phyloP scores from a whole-genome alignment of 176 grass and related monocot species.

The Coix lacrymajobi region DNA sequence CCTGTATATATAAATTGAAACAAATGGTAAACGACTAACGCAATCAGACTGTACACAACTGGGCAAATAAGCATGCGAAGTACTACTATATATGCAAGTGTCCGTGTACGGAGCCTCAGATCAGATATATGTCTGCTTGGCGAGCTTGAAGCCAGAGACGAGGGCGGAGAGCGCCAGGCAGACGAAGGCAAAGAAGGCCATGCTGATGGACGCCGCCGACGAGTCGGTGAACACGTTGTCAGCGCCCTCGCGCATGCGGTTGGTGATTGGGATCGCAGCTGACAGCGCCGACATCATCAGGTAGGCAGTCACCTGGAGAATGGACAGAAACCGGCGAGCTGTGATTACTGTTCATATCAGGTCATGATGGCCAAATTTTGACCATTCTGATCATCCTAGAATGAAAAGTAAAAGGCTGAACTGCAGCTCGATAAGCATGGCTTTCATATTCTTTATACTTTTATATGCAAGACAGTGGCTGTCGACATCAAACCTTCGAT shows the following conservation, averaged over 20 bases:
- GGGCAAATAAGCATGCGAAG: background rate
- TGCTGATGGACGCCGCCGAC: constrained; percentile 84
- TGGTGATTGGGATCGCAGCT: constrained; percentile 75
- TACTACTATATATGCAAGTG: background rate
- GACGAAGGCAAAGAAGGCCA: constrained; percentile 86
- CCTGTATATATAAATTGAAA: background rate
- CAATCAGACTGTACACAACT: background rate
- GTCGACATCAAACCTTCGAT: background rate
- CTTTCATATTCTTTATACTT: background rate
- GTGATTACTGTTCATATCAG: background rate
- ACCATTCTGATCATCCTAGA: too few species aligned
- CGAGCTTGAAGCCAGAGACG: constrained; percentile 75
- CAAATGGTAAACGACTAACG: background rate
- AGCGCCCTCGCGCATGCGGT: constrained; percentile 63
- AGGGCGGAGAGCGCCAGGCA: constrained; percentile 68
- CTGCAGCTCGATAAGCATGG: background rate
- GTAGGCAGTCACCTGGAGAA: constrained; percentile 63
- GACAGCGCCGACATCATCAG: constrained; percentile 80
- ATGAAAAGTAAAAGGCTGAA: background rate
- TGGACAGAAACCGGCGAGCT: background rate
- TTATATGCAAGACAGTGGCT: background rate
- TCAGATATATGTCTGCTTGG: constrained; percentile 66
- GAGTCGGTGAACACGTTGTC: constrained; percentile 81
- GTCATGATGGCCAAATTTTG: background rate
- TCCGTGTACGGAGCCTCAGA: background rate